Evolutionary conservation across 768 basidiomycete species (phyloP), one percentile per base, ranked within the genome.

Genomic region (Xerocomellus amylosporus): DNA sequence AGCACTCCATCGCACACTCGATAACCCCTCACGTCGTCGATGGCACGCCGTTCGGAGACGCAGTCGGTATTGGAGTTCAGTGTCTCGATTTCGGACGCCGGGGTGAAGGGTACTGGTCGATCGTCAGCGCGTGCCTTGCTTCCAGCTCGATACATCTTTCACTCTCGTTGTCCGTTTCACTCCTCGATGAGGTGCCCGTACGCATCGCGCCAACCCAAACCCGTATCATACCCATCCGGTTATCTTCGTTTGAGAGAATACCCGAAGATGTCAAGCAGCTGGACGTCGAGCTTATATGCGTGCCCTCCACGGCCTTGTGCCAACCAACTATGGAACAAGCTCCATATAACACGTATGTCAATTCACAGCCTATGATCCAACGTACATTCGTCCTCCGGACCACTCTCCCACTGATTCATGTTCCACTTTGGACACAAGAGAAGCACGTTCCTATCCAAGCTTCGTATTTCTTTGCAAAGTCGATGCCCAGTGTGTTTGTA

Each of bases 21-120:
- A 73, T 90, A 4, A 45, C 78, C 3, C 82, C 82, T 34, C 83
- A 93, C 67, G 85, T 93, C 58, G 74, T 93, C 1, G 81, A 84
- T 53, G 93, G 92, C 0, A 81, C 77, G 61, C 79, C 88, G 0
- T 88, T 93, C 63, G 93, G 93, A 3, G 69, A 83, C 26, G 82
- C 82, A 7, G 46, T 90, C 3, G 89, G 90, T 2, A 58, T 94
- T 3, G 86, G 80, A 1, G 53, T 90, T 15, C 78, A 81, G 36
- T 83, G 79, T 59, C 55, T 68, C 12, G 66, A 70, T 58, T 61
- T 64, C 28, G 53, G 52, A 26, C 34, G 2, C 15, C 9, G 2
- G 39, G 19, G 15, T 4, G 40, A 38, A 15, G 77, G 75, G 15
- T 82, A 80, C 79, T 87, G 86, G 84, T 81, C 75, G 1, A 75